Evolutionary conservation across 2,329 filamentous ascomycete species (phyloP), one percentile per base, ranked within the genome.

Genomic region (Periconia digitata): DNA sequence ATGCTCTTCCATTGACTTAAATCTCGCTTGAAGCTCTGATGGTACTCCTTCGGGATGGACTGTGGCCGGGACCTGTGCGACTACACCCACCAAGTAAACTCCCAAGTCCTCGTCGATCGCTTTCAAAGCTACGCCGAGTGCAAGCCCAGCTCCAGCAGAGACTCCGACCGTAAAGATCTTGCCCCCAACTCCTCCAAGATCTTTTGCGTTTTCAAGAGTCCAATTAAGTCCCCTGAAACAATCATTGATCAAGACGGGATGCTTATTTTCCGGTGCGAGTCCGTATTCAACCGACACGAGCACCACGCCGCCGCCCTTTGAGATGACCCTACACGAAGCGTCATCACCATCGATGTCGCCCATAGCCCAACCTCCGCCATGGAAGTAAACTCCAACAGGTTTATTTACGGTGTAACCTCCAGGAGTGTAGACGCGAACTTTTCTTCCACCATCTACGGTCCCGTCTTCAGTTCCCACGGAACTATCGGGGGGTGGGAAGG

Each of bases 141-240:
- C 70, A 17, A 74, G 54, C 18, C 68, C 66, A 15, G 61, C 72
- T 24, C 73, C 73, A 12, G 73, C 73, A 8, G 72, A 74, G 3
- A 60, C 60, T 17, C 73, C 73, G 10, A 67, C 60, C 1, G 65
- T 67, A 34, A 72, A 63, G 16, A 69, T 62, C 43, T 70, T 71
- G 42, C 52, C 56, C 43, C 54, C 40, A 27, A 50, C 36, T 35
- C 64, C 48, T 48, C 67, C 53, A 45, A 67, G 24, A 37, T 49
- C 51, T n/a, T 56, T 54, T 2, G 61, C 49, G 43, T 67, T 62
- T 10, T 51, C 34, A 34, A 72, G 44, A 1, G 61, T 60, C 70
- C 68, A 72, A 18, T 56, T 44, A 23, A 67, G 53, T 13, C 64
- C 66, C 6, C 64, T 60, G n/a, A 58, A 65, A 44, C 69, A 70